phyloP scores from a whole-genome alignment of 768 basidiomycete genomes.

The Mrakia gelida region DNA sequence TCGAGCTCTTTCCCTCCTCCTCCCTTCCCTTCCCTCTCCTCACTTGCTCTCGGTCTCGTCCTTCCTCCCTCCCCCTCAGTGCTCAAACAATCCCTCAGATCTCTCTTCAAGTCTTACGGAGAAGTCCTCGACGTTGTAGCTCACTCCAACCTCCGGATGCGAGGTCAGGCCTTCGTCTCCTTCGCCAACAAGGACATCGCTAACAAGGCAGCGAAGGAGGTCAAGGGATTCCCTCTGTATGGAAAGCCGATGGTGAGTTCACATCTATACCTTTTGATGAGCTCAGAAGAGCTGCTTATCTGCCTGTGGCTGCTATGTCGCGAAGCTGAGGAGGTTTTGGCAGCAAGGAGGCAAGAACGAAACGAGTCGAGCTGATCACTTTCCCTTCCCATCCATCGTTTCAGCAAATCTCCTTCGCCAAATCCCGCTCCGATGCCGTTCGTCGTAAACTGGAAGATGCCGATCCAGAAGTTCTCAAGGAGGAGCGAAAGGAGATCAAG shows the following conservation, averaged over 20 bases:
- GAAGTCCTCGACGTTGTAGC: constrained; percentile 93
- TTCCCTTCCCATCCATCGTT: not conserved
- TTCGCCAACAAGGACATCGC: constrained; percentile 79
- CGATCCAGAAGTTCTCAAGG: constrained; percentile 70
- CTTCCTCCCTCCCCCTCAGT: constrained; percentile 49
- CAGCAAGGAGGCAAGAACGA: not conserved
- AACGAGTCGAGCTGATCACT: constrained; percentile 2
- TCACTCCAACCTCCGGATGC: constrained; percentile 90
- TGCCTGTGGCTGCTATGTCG: not conserved
- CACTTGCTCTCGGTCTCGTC: not conserved
- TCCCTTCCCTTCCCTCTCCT: not conserved
- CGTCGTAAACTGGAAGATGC: constrained; percentile 68
- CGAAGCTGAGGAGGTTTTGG: not conserved
- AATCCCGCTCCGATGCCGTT: constrained; percentile 81
- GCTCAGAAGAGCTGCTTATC: not conserved
- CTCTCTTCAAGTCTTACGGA: constrained; percentile 89
- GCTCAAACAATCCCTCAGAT: constrained; percentile 77
- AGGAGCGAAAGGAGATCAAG: constrained; percentile 70
- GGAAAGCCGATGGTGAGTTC: constrained; percentile 85
- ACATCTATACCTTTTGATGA: not conserved
- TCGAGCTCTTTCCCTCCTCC: not conserved
- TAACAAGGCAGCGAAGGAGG: constrained; percentile 83
- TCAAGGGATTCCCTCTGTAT: constrained; percentile 88
- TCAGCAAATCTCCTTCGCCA: constrained; percentile 93
- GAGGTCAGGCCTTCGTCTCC: constrained; percentile 96